A percentile compares a stretch with the other conserved stretches of the same genome.
Conservation (phyloP, 148 eudicot species). For the Rhododendron simsii region DNA sequence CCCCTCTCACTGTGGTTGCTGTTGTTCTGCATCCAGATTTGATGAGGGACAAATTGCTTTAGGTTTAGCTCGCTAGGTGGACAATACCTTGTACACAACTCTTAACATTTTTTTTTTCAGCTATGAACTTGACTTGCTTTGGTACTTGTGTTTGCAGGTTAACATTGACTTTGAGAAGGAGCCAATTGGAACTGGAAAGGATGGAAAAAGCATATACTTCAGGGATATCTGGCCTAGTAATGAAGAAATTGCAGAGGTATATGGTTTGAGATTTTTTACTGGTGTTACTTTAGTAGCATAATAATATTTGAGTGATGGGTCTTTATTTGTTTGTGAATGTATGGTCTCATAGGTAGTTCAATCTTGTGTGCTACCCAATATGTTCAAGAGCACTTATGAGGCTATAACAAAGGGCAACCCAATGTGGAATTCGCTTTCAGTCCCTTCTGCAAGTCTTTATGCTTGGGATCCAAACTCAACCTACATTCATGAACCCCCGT, state of each 20-base stretch:
- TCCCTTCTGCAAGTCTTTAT: slow-evolving; percentile 64
- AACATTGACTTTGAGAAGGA: slow-evolving; percentile 89
- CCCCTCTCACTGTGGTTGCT: not conserved
- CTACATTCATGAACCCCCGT: slow-evolving; percentile 88
- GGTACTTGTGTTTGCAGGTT: slow-evolving; percentile 41
- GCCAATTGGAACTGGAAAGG: slow-evolving; percentile 84
- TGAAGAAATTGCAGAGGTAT: slow-evolving; percentile 80
- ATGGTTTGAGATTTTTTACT: not conserved
- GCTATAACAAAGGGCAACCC: slow-evolving; percentile 86
- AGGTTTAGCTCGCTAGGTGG: not conserved
- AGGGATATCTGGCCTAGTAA: slow-evolving; percentile 86
- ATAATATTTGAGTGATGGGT: not conserved
- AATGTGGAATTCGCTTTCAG: slow-evolving; percentile 83
- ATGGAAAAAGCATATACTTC: slow-evolving; percentile 72
- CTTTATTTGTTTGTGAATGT: not conserved
- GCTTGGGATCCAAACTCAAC: slow-evolving; percentile 82
- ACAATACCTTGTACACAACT: not conserved
- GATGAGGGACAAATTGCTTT: not conserved
- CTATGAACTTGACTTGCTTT: not conserved
- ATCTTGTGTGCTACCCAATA: slow-evolving; percentile 79
- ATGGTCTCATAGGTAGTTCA: slow-evolving; percentile 61
- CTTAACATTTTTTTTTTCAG: not conserved
- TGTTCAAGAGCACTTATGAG: slow-evolving; percentile 85
- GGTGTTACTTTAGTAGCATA: not conserved
- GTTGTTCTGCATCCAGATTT: slow-evolving; percentile 4